Percentiles rank a stretch among this genome's conserved stretches.
These are phyloP conservation scores for Paramarasmius palmivorus DNA, from an alignment of 1,284 basidiomycete species.

Conservation along the genomic window DNA sequence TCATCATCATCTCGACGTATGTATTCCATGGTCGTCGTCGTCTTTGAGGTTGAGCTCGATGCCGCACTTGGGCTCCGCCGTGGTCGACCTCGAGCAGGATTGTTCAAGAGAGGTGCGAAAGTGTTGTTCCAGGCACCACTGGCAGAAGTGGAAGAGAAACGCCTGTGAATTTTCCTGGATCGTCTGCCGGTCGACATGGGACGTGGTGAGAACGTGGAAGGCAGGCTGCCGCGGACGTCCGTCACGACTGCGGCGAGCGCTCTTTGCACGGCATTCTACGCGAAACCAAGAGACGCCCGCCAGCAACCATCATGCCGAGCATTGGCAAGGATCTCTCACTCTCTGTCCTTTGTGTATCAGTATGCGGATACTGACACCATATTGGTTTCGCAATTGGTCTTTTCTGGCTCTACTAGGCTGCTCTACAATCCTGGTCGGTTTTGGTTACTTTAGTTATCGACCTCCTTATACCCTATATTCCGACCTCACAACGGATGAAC, in stretches of 20 bases:
- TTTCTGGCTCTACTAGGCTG: not conserved
- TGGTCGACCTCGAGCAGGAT: slow-evolving; percentile 6
- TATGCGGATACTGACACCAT: not conserved
- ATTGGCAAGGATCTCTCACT: not conserved
- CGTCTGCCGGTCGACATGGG: slow-evolving; percentile 20
- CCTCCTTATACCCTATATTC: slow-evolving; percentile 9
- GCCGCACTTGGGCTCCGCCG: slow-evolving; percentile 1
- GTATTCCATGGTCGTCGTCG: slow-evolving; percentile 1
- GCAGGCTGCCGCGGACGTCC: not conserved
- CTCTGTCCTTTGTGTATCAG: not conserved
- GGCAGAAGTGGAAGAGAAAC: slow-evolving; percentile 21
- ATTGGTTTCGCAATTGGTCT: not conserved
- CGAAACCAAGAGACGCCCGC: not conserved
- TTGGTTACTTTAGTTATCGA: slow-evolving; percentile 2
- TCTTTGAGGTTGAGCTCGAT: slow-evolving; percentile 1
- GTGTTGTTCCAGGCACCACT: slow-evolving; percentile 13
- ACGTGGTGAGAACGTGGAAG: not conserved
- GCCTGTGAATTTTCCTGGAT: slow-evolving; percentile 31
- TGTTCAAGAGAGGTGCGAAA: slow-evolving; percentile 11
- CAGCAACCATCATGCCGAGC: not conserved
- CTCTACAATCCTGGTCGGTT: not conserved
- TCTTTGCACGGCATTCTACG: too few species aligned
- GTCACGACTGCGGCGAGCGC: too few species aligned
- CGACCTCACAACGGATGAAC: slow-evolving; percentile 2
- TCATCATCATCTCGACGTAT: slow-evolving; percentile 4